Evolutionary conservation across 2,329 filamentous ascomycete species (phyloP), one percentile per base, ranked within the genome.

Genomic region (Dactylellina leptospora): DNA sequence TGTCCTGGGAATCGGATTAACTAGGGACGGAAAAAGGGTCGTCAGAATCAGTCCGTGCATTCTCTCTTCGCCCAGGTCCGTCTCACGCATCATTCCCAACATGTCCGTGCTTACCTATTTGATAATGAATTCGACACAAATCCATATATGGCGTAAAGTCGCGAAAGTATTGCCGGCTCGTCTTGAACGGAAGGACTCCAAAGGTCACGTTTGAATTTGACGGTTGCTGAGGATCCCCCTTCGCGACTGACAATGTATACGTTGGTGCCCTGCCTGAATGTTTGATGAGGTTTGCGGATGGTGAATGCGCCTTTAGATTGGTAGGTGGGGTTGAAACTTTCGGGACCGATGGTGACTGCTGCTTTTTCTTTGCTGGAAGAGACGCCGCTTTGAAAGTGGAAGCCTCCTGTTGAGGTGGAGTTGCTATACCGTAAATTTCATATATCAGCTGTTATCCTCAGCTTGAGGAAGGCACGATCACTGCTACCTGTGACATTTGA

Each of bases 71-170:
- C 16, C 16, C 27, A 27, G n/a, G n/a, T 23, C 9, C 11, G 6
- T 18, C n/a, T 6, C 6, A 33, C 6, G 6, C 30, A 33, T 33
- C 30, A 33, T 33, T 33, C 18, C 16, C 20, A 45, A 11, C 16
- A 45, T 6, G 3, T 10, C 22, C 20, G 40, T 36, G 59, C 66
- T 48, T 56, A 63, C 66, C 58, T 30, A 71, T 45, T 25, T 51
- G 66, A 50, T 71, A 71, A n/a, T 71, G 36, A 44, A 63, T 18
- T 13, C 58, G 66, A 36, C 66, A 71, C 27, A 71, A 25, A 48
- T 71, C 66, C n/a, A 51, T 28, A 25, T 63, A 71, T 4, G 66
- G 51, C 2, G 61, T 23, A 48, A 71, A 71, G n/a, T 59, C 44
- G 30, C 66, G 66, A 25, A 13, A 62, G 20, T 63, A 71, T 33